Conservation (phyloP, 768 basidiomycete species). For the Phylloporus sp. region DNA sequence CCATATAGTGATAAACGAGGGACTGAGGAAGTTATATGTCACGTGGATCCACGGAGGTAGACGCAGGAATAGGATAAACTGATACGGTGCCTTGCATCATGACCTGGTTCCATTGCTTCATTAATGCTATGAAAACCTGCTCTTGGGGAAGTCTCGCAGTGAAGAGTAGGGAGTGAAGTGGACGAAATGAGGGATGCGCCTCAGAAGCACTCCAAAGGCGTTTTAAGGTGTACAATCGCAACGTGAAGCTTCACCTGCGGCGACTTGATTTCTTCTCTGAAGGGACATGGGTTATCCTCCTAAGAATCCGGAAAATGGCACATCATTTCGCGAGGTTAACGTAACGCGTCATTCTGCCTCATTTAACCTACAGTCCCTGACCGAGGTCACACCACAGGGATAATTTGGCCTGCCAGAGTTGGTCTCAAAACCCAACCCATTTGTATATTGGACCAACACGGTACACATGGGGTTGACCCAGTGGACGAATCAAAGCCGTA, state of each 20-base stretch:
- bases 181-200: slow-evolving; percentile 12
- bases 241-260: slow-evolving; percentile 14
- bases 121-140: slow-evolving; percentile 26
- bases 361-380: neutral
- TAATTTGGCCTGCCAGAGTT: neutral
- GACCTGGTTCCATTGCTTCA: slow-evolving; percentile 24
- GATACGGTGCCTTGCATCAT: slow-evolving; percentile 12
- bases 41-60: slow-evolving; percentile 10
- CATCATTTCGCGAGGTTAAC: slow-evolving; percentile 8
- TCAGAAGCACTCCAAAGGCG: neutral
- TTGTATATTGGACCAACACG: neutral
- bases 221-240: slow-evolving; percentile 2
- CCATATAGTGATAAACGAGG: slow-evolving; percentile 19
- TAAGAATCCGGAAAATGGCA: slow-evolving; percentile 11
- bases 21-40: neutral
- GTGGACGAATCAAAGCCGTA: neutral
- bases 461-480: neutral
- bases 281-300: slow-evolving; percentile 7
- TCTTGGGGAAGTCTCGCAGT: slow-evolving; percentile 8
- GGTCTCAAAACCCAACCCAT: neutral
- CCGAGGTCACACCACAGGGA: neutral
- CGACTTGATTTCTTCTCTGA: slow-evolving; percentile 9
- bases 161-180: slow-evolving; percentile 4
- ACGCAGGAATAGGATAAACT: slow-evolving; percentile 7
- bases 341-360: slow-evolving; percentile 4